Percentiles rank a stretch among this genome's conserved stretches.
These are phyloP conservation scores for Thinopyrum elongatum DNA, from an alignment of 176 grass and related monocot genomes.

Conservation along the genomic window DNA sequence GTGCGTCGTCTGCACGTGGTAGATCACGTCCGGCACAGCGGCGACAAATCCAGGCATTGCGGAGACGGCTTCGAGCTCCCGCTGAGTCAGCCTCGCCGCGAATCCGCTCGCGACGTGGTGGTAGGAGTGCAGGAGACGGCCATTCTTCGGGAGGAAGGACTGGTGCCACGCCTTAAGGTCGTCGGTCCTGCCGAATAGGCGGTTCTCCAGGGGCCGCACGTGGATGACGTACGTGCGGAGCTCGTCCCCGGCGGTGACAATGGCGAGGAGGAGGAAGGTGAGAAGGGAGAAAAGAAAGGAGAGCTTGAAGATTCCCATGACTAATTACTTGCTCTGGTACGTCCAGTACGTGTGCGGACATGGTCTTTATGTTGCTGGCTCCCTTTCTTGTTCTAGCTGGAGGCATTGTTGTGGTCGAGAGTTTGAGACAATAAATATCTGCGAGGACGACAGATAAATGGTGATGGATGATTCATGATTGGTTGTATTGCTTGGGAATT, in stretches of 20 bases:
- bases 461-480: too few relatives aligned
- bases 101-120: conserved; percentile 34
- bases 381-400: too few relatives aligned
- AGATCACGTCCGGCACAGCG: conserved; percentile 5
- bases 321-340: neutral
- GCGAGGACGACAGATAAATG: too few relatives aligned
- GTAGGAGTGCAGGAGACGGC: conserved; percentile 31
- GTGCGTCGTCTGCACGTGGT: neutral
- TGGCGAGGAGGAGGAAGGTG: neutral
- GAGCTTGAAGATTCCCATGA: neutral
- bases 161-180: conserved; percentile 1
- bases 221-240: conserved; percentile 2
- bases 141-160: conserved; percentile 13
- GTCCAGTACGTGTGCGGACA: too few relatives aligned
- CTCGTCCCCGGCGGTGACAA: neutral
- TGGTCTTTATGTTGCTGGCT: too few relatives aligned
- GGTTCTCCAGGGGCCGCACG: neutral
- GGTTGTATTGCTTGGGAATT: too few relatives aligned
- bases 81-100: conserved; percentile 14
- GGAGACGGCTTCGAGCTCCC: conserved; percentile 12
- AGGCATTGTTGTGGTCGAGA: too few relatives aligned
- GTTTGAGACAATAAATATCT: too few relatives aligned
- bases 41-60: conserved; percentile 19
- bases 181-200: neutral
- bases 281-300: neutral